phyloP scores from a whole-genome alignment of 192 early-diverging fungal genomes.

The Coemansia sp. region DNA sequence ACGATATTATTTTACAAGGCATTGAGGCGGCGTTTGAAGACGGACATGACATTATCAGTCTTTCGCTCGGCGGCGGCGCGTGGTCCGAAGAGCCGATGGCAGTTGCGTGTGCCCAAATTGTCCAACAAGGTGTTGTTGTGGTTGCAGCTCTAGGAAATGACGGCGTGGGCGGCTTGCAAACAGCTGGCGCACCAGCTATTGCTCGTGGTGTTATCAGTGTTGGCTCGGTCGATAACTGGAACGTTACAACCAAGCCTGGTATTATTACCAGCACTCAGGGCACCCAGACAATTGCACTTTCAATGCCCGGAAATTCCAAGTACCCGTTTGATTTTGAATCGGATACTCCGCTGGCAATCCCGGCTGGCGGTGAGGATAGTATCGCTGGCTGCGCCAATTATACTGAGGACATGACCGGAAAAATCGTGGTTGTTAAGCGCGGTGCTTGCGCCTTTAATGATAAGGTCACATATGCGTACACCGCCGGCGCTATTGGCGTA shows the following conservation, averaged over 20 bases:
- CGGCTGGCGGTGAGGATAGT: conserved; percentile 2
- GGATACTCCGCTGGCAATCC: conserved; percentile 15
- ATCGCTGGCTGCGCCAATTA: background rate
- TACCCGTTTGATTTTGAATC: conserved; percentile 6
- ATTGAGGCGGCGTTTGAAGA: conserved; percentile 56
- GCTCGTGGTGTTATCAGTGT: conserved; percentile 60
- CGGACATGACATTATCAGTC: conserved; percentile 61
- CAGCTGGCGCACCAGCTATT: conserved; percentile 55
- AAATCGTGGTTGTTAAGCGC: conserved; percentile 32
- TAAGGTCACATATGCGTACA: conserved; percentile 49
- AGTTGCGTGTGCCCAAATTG: conserved; percentile 17
- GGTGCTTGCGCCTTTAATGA: conserved; percentile 51
- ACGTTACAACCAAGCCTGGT: conserved; percentile 34
- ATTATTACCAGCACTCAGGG: conserved; percentile 16
- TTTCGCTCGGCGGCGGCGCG: conserved; percentile 64
- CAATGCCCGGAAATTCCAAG: background rate
- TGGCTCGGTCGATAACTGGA: conserved; percentile 58
- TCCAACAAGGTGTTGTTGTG: conserved; percentile 61
- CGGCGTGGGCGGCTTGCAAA: conserved; percentile 61
- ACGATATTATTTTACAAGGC: conserved; percentile 61
- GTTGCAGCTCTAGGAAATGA: conserved; percentile 76
- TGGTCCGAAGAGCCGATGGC: conserved; percentile 62
- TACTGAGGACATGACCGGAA: background rate
- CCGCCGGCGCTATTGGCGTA: conserved; percentile 57
- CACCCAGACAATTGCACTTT: conserved; percentile 6